Base-by-base conservation (phyloP, 2,329 filamentous ascomycete species). In the Cordyceps militaris region DNA sequence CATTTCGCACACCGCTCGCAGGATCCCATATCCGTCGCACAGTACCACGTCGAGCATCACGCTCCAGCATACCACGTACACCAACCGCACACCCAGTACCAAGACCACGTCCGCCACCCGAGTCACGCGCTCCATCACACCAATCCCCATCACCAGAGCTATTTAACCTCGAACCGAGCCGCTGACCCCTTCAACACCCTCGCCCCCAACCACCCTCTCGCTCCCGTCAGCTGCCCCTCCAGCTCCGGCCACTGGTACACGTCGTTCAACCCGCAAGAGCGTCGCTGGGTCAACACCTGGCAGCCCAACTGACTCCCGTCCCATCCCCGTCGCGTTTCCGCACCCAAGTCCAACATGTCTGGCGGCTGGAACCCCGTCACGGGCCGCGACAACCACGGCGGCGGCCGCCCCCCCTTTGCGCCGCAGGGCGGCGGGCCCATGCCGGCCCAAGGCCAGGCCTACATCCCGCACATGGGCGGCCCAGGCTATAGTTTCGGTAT, bases 351-450 rank as follows among this genome's bases (percentile, higher is more conserved):
- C n/a, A 38, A 16, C 36, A 74, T 74, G 71, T 68, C 71, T 50
- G 67, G 69, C 42, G 72, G 72, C 38, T 74, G 72, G 71, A 76
- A 76, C 58, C 73, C 73, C 4, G 58, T 71, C 14, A 67, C 69
- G 34, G 69, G 74, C 21, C 72, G 72, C 16, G 74, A 77, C 60
- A 58, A 65, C n/a, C 62, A 65, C 11, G 67, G 67, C 11, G 67
- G 67, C 21, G 50, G 59, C 36, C 68, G 68, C 1, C 73, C 73
- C 4, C 63, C 65, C 14, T 66, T 66, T 56, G 65, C 72, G 32
- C 72, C 72, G 4, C 64, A 60, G 32, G 69, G 71, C 16, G 68
- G 64, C 21, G 68, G 64, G 14, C 68, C 72, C 16, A 36, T 70
- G 24, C 70, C 69, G 1, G 59, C 64, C 21, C 71, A 69, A 48